Evolutionary conservation across 495 filamentous ascomycete genomes (phyloP).

Genomic region (Penicillium coprophilum): DNA sequence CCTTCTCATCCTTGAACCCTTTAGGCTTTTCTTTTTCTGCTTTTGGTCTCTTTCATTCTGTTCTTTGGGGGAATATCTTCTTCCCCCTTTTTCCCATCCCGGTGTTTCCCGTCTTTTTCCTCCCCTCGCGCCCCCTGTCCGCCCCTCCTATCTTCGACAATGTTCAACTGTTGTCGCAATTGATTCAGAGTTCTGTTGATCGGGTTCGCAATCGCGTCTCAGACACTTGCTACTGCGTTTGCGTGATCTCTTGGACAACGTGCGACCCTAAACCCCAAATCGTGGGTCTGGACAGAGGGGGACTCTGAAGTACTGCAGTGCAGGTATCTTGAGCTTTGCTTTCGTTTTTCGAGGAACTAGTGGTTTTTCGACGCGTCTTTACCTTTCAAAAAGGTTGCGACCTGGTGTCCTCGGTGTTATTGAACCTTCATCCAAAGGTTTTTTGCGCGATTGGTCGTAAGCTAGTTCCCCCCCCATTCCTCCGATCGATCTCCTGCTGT

Average conservation of each 20-base stretch:
- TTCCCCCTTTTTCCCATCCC: conserved; percentile 11
- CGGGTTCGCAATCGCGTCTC: conserved; percentile 59
- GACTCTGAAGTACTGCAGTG: conserved; percentile 28
- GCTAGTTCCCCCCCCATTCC: conserved; percentile 37
- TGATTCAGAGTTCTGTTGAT: conserved; percentile 62
- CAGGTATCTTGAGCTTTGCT: conserved; percentile 39
- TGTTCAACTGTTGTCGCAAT: conserved; percentile 54
- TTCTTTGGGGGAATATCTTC: conserved; percentile 10
- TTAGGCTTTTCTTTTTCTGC: conserved; percentile 9
- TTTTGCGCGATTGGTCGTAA: conserved; percentile 22
- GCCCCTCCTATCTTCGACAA: conserved; percentile 64
- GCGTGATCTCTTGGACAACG: conserved; percentile 24
- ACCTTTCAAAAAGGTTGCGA: conserved; percentile 38
- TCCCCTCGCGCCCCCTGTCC: conserved; percentile 55
- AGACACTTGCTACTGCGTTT: conserved; percentile 60
- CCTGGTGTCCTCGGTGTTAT: conserved; percentile 13
- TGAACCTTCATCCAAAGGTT: conserved; percentile 9
- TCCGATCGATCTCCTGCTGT: conserved; percentile 60
- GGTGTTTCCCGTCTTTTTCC: conserved; percentile 53
- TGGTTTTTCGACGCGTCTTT: conserved; percentile 41
- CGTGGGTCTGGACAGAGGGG: conserved; percentile 22
- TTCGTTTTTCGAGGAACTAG: conserved; percentile 16
- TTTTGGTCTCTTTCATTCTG: conserved; percentile 18
- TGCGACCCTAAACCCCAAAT: conserved; percentile 15
- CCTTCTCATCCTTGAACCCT: conserved; percentile 10